Evolutionary conservation across 768 basidiomycete species (phyloP).

Genomic region (Agaricus blazei): DNA sequence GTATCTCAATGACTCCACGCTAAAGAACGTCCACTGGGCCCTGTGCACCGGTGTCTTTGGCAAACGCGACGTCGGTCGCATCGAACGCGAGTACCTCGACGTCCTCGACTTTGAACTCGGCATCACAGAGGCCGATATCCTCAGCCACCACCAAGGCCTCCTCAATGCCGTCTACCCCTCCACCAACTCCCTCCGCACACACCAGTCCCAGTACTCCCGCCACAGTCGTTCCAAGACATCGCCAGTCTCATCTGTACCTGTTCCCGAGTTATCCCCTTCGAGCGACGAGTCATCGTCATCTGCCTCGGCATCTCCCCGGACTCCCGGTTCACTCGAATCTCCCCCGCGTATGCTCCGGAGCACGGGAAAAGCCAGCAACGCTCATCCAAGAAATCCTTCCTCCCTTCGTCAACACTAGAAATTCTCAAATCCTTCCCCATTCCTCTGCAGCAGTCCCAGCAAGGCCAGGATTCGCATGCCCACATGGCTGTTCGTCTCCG

Average conservation of each 20-base stretch:
- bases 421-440: conserved; percentile 45
- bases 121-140: conserved; percentile 58
- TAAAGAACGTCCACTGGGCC: conserved; percentile 91
- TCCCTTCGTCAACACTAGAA: conserved; percentile 36
- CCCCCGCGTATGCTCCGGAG: conserved; percentile 17
- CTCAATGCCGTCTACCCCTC: conserved; percentile 17
- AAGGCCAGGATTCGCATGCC: conserved; percentile 13
- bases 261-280: conserved; percentile 14
- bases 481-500: conserved; percentile 8
- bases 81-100: conserved; percentile 78
- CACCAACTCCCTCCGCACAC: conserved; percentile 14
- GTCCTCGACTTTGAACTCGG: conserved; percentile 74
- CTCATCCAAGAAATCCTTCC: conserved; percentile 15
- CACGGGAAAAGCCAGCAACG: conserved; percentile 11
- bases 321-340: conserved; percentile 19
- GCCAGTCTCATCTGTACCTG: conserved; percentile 2
- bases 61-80: conserved; percentile 74
- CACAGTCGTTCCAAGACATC: conserved; percentile 10
- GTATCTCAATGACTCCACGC: conserved; percentile 85
- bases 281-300: conserved; percentile 20
- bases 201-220: conserved; percentile 17
- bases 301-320: conserved; percentile 21
- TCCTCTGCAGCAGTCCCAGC: conserved; percentile 24
- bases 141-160: conserved; percentile 43
- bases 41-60: conserved; percentile 81